phyloP scores from a whole-genome alignment of 2,329 filamentous ascomycete species.

The Xylaria sp. region DNA sequence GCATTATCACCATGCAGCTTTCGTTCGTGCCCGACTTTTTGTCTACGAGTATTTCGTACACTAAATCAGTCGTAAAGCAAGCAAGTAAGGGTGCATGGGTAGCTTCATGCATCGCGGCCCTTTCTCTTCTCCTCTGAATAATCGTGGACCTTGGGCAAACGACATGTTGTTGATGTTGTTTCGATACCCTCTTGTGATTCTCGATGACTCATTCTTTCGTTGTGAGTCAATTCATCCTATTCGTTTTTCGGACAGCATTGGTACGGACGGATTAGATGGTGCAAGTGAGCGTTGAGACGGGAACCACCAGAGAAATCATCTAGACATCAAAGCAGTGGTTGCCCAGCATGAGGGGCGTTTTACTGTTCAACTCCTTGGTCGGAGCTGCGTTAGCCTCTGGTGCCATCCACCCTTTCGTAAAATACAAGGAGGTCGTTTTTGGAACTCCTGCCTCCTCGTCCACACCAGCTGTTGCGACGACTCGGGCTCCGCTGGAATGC shows the following conservation, averaged over 20 bases:
- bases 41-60: too few relatives aligned
- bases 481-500: conserved; percentile 45
- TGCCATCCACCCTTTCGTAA: conserved; percentile 24
- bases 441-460: conserved; percentile 11
- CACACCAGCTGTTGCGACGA: conserved; percentile 8
- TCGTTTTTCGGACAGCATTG: not conserved
- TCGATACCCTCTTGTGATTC: too few relatives aligned
- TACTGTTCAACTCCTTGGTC: conserved; percentile 19
- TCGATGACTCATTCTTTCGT: too few relatives aligned
- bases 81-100: too few relatives aligned
- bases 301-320: not conserved
- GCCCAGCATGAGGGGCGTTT: conserved; percentile 9
- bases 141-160: too few relatives aligned
- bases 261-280: not conserved
- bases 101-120: too few relatives aligned
- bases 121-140: too few relatives aligned
- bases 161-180: too few relatives aligned
- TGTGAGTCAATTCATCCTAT: too few relatives aligned
- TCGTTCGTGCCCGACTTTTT: not conserved
- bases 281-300: not conserved
- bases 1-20: not conserved
- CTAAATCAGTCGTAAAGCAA: too few relatives aligned
- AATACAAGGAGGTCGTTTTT: conserved; percentile 18
- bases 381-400: conserved; percentile 16
- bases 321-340: not conserved